phyloP scores from a whole-genome alignment of 805 yeast genomes.

The Isabelozyma rhagii region DNA sequence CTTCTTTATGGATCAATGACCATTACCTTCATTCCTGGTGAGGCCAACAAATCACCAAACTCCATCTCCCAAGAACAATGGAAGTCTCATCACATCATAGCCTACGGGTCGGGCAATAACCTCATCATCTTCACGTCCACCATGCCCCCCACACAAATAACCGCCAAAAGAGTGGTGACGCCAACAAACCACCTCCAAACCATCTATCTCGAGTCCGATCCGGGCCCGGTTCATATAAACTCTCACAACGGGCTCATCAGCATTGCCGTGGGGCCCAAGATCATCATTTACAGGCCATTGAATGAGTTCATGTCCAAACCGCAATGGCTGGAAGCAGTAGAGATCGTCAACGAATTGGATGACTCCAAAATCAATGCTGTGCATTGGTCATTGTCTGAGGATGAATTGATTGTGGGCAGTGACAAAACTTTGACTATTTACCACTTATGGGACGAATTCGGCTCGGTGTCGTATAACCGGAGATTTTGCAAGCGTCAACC shows the following conservation, averaged over 20 bases:
- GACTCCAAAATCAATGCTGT: conserved; percentile 31
- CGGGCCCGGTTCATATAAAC: conserved; percentile 64
- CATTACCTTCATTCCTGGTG: conserved; percentile 78
- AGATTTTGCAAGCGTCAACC: conserved; percentile 57
- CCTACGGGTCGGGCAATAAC: conserved; percentile 87
- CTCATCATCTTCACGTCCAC: conserved; percentile 47
- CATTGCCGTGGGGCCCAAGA: conserved; percentile 42
- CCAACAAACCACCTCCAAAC: conserved; percentile 60
- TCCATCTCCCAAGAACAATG: conserved; percentile 61
- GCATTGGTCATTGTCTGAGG: conserved; percentile 51
- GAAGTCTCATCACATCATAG: conserved; percentile 61
- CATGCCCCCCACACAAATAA: conserved; percentile 4
- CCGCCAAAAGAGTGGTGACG: not conserved
- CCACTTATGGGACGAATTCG: conserved; percentile 47
- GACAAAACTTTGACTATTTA: conserved; percentile 49
- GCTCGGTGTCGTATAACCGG: conserved; percentile 26
- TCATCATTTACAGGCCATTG: conserved; percentile 55
- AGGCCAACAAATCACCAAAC: conserved; percentile 59
- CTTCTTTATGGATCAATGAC: conserved; percentile 39
- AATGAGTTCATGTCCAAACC: conserved; percentile 44
- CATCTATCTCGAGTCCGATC: conserved; percentile 64
- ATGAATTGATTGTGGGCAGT: conserved; percentile 64
- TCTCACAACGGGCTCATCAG: conserved; percentile 56
- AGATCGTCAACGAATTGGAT: conserved; percentile 11
- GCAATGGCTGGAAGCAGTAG: conserved; percentile 42